Conservation (phyloP, 768 basidiomycete genomes). For the Boletus subparvulus region DNA sequence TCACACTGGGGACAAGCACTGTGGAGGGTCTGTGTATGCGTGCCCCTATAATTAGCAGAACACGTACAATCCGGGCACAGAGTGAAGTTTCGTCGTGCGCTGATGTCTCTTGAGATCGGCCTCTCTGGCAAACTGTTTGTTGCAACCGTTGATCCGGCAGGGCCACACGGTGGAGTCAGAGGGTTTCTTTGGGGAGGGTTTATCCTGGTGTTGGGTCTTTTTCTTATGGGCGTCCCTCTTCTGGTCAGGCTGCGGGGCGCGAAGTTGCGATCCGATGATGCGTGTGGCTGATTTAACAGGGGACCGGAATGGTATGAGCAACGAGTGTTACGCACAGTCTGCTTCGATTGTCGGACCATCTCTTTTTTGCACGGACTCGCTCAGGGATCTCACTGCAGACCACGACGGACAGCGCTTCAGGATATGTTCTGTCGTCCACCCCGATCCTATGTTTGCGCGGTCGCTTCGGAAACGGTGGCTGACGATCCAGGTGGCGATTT, state of each 20-base stretch:
- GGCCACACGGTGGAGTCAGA: slow-evolving; percentile 63
- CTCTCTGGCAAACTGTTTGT: slow-evolving; percentile 79
- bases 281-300: slow-evolving; percentile 25
- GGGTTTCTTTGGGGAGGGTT: slow-evolving; percentile 52
- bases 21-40: slow-evolving; percentile 16
- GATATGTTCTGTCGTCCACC: slow-evolving; percentile 3
- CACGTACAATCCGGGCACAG: slow-evolving; percentile 69
- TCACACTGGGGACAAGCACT: slow-evolving; percentile 81
- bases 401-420: not conserved
- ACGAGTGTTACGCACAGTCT: slow-evolving; percentile 32
- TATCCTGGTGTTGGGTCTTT: slow-evolving; percentile 38
- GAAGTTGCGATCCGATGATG: slow-evolving; percentile 8
- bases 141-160: slow-evolving; percentile 78
- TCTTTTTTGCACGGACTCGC: slow-evolving; percentile 14
- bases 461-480: slow-evolving; percentile 26
- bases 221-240: slow-evolving; percentile 44
- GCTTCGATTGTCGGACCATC: slow-evolving; percentile 35
- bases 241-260: slow-evolving; percentile 36
- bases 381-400: slow-evolving; percentile 17
- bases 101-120: slow-evolving; percentile 82
- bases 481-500: slow-evolving; percentile 27
- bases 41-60: slow-evolving; percentile 12
- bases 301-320: slow-evolving; percentile 7
- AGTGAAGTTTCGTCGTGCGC: slow-evolving; percentile 75
- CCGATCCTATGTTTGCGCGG: slow-evolving; percentile 13